phyloP scores from a whole-genome alignment of 164 flowering plant species.

The Akebia trifoliata region DNA sequence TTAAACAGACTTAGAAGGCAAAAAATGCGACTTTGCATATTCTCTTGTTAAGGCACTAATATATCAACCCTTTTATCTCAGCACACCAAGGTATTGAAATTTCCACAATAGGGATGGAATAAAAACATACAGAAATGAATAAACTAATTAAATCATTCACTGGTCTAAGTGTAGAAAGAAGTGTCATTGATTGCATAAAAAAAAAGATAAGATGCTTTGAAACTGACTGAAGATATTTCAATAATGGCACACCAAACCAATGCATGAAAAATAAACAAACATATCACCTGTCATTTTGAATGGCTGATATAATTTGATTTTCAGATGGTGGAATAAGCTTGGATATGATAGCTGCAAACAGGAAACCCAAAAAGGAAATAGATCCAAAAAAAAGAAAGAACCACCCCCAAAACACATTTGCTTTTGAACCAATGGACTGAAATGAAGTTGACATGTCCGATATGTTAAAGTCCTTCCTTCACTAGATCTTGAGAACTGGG shows the following conservation, averaged over 20 bases:
- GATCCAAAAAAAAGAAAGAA: slow-evolving; percentile 34
- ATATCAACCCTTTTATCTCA: no score
- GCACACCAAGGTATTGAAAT: no score
- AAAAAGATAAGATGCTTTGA: not conserved
- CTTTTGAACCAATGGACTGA: slow-evolving; percentile 6
- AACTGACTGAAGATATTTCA: not conserved
- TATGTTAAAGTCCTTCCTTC: not conserved
- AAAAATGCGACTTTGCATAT: no score
- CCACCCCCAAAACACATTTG: slow-evolving; percentile 34
- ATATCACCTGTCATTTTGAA: slow-evolving; percentile 63
- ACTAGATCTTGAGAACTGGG: not conserved
- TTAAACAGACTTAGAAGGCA: no score
- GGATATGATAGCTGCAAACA: slow-evolving; percentile 52
- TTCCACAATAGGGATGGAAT: no score
- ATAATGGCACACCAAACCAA: not conserved
- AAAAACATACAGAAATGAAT: no score
- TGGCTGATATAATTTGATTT: slow-evolving; percentile 40
- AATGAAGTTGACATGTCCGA: slow-evolving; percentile 5
- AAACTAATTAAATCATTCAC: no score
- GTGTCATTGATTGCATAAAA: not conserved
- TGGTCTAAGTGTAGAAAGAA: not conserved
- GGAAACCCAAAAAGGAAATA: slow-evolving; percentile 34
- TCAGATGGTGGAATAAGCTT: slow-evolving; percentile 55
- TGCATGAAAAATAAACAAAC: not conserved
- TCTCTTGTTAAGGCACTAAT: no score